Evolutionary conservation across 2,329 filamentous ascomycete species (phyloP).

Genomic region (Ascochyta viciae-villosae): DNA sequence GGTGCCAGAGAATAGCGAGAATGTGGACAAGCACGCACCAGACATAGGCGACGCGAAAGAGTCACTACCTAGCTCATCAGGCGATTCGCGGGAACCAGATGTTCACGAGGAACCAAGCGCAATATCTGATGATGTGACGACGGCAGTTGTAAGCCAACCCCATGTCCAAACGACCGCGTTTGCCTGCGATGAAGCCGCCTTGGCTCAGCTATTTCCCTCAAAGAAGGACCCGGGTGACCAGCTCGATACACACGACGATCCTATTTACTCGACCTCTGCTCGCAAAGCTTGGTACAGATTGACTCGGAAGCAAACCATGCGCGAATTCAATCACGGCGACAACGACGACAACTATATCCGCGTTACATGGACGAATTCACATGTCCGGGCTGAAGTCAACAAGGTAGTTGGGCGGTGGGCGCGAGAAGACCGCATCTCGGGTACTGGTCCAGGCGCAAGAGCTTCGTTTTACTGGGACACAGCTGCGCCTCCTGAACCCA

Average conservation of each 20-base stretch:
- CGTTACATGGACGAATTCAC: slow-evolving; percentile 46
- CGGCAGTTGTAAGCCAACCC: not conserved
- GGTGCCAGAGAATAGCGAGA: not conserved
- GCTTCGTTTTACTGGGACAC: slow-evolving; percentile 51
- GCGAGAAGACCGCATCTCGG: slow-evolving; percentile 48
- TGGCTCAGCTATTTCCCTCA: slow-evolving; percentile 39
- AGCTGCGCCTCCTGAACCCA: slow-evolving; percentile 27
- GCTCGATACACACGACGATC: slow-evolving; percentile 34
- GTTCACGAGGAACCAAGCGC: no score
- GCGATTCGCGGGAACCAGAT: not conserved
- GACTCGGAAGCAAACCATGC: slow-evolving; percentile 48
- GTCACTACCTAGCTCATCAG: not conserved
- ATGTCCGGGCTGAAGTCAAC: slow-evolving; percentile 41
- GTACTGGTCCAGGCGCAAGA: slow-evolving; percentile 42
- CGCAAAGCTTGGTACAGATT: slow-evolving; percentile 52
- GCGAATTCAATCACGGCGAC: slow-evolving; percentile 46
- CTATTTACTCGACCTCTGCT: slow-evolving; percentile 43
- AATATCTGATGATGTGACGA: not conserved
- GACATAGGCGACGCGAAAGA: not conserved
- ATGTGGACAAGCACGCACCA: not conserved
- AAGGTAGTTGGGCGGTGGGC: slow-evolving; percentile 48
- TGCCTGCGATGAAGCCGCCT: slow-evolving; percentile 26
- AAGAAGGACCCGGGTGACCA: slow-evolving; percentile 10
- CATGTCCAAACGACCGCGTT: not conserved
- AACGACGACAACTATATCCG: slow-evolving; percentile 48